phyloP scores from a whole-genome alignment of 495 filamentous ascomycete genomes.

The Xylaria telfairii region DNA sequence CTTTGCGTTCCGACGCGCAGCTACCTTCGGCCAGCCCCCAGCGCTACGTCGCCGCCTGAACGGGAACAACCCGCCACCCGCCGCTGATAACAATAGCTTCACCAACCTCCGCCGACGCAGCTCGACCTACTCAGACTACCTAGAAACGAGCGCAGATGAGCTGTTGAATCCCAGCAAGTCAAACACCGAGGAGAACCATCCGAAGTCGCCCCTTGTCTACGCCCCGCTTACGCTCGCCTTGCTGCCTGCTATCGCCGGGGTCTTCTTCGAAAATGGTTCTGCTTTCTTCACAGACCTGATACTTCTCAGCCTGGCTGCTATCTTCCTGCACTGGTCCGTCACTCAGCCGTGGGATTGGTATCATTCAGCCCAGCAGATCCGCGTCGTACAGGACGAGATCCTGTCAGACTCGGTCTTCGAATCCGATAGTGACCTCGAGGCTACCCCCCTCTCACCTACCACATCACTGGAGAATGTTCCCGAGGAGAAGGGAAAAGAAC shows the following conservation, averaged over 20 bases:
- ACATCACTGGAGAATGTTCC: constrained; percentile 48
- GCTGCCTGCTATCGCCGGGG: constrained; percentile 80
- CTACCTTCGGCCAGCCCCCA: constrained; percentile 42
- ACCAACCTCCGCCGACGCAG: constrained; percentile 62
- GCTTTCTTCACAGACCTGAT: constrained; percentile 84
- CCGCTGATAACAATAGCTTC: constrained; percentile 35
- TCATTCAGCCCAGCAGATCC: constrained; percentile 72
- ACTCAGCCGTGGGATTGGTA: constrained; percentile 97
- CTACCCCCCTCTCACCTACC: constrained; percentile 27
- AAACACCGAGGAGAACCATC: constrained; percentile 21
- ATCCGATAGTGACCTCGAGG: constrained; percentile 54
- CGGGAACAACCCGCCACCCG: constrained; percentile 21
- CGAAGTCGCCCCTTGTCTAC: constrained; percentile 66
- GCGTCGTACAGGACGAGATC: constrained; percentile 51
- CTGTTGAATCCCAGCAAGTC: constrained; percentile 69
- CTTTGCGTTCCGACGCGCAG: constrained; percentile 42
- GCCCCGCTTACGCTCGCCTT: constrained; percentile 81
- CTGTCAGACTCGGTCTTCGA: constrained; percentile 56
- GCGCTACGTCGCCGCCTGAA: constrained; percentile 32
- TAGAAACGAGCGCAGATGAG: constrained; percentile 75
- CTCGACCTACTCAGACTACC: constrained; percentile 76
- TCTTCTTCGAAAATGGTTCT: constrained; percentile 85
- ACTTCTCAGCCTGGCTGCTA: constrained; percentile 74
- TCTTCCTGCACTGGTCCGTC: constrained; percentile 95
- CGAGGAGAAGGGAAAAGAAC: constrained; percentile 42